Evolutionary conservation across 345 rosid species (phyloP), one percentile per base, ranked within the genome.

Genomic region (Stellera chamaejasme): DNA sequence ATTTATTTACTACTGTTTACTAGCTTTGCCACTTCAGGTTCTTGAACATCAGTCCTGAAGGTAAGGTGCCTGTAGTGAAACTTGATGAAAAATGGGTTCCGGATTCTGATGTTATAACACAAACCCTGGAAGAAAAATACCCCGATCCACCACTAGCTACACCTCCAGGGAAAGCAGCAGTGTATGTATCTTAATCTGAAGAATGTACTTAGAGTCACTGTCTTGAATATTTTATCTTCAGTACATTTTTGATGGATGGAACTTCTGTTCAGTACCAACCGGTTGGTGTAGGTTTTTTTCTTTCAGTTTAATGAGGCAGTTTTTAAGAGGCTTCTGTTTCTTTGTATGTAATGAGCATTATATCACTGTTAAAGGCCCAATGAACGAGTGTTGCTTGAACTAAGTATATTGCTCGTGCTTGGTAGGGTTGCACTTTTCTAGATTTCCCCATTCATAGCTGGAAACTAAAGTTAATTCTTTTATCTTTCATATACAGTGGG

Each of bases 21-120:
- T 8, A 3, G 39, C 39, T 32, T 32, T 32, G 39, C 4, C 11
- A 53, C 49, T 11, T 13, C 66, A 92, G 96, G 96, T 92, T 92
- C 78, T 71, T 92, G 63, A 70, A 84, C 59, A 59, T 92, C 58
- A 85, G 76, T 53, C 83, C 93, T 12, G 91, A 88, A 75, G 98
- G 98, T 47, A 86, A 92, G 79, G 96, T 92, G 66, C 98, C 96
- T 55, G 84, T 86, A 5, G 59, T 79, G 52, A 88, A 88, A 54
- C 70, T 92, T 56, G 95, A 86, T 63, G 93, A 88, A 72, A 75
- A 81, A 50, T 92, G 96, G 98, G 73, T 88, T 79, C 82, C 95
- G 4, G 98, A 92, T 74, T 92, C 96, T 13, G 96, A 92, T 84
- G 86, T 86, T 54, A 88, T 92, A 45, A 74, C 98, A 1, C 85